Base-by-base conservation (phyloP, 2,329 filamentous ascomycete species). In the Paracamarosporium sp. region DNA sequence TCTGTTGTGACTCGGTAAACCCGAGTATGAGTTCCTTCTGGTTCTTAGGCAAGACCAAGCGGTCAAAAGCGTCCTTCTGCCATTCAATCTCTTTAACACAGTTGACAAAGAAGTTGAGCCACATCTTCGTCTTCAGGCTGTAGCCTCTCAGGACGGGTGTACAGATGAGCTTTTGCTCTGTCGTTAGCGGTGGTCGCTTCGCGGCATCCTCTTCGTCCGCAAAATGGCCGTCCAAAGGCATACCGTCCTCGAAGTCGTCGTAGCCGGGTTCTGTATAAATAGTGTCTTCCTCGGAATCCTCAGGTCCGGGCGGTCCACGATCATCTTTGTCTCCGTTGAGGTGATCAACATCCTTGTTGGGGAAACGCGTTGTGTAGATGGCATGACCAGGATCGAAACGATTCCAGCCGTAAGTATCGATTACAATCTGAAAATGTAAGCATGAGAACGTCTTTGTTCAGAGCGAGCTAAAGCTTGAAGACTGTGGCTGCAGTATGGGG, bases 361-460 rank as follows among this genome's bases (percentile, higher is more conserved):
- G 63, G 38, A 80, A 60, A 4, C 78, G 73, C 1, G 69, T 67
- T 11, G 78, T 72, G 53, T 72, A 80, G 65, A 80, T 64, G 9
- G 73, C 64, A 20, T 70, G 61, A 56, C 78, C 73, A 0, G 82
- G 79, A 35, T 82, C 78, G 69, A 83, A 84, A 1, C 69, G 71
- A 38, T 76, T 86, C 86, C 53, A 85, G 35, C 81, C 82, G 31
- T 82, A 78, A 0, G 79, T 78, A 58, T 86, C 83, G 44, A 86
- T 80, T 40, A 85, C 78, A 25, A 86, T 79, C 20, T 82, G 27
- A 11, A 12, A 11, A 24, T 46, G 20, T 61, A 40, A 61, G 58
- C 27, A 45, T 27, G 22, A 17, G 17, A 5, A 7, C 17, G 17
- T 35, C 13, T 11, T n/a, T n/a, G n/a, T n/a, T n/a, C n/a, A n/a